phyloP scores from a whole-genome alignment of 225 moss, liverwort and hornwort genomes.

The Lunularia cruciata region DNA sequence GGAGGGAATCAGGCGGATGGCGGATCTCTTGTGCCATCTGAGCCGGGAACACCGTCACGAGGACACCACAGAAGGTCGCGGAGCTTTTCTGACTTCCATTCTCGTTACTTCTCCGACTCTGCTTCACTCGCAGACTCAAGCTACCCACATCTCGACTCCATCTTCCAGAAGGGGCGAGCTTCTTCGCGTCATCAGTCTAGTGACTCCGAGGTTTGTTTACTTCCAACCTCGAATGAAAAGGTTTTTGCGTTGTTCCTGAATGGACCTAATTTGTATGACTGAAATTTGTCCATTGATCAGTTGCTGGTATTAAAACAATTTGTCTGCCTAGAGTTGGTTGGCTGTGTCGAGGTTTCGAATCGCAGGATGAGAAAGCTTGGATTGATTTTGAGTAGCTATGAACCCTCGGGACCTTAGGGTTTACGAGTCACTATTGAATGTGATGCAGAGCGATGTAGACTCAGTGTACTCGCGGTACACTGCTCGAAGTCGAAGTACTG shows the following conservation, averaged over 20 bases:
- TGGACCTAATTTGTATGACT: too few relatives aligned
- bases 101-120: conserved; percentile 19
- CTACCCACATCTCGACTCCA: conserved; percentile 37
- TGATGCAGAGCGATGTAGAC: conserved; percentile 44
- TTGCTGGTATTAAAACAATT: too few relatives aligned
- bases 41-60: conserved; percentile 23
- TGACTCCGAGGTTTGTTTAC: conserved; percentile 38
- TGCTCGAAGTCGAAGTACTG: conserved; percentile 27
- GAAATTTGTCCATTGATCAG: too few relatives aligned
- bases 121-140: conserved; percentile 24
- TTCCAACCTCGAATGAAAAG: background rate
- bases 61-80: conserved; percentile 29
- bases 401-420: background rate
- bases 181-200: conserved; percentile 27
- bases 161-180: conserved; percentile 28
- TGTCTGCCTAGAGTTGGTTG: too few relatives aligned
- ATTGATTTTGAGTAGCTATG: background rate
- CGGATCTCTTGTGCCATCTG: conserved; percentile 14
- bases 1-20: conserved; percentile 26
- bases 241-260: background rate
- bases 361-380: too few relatives aligned
- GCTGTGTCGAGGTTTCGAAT: too few relatives aligned
- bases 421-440: background rate
- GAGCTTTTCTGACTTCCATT: conserved; percentile 39
- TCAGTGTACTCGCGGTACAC: conserved; percentile 36